These are phyloP conservation scores for Debaryomyces udenii DNA, from an alignment of 1,139 yeast species.

Conservation along the genomic window DNA sequence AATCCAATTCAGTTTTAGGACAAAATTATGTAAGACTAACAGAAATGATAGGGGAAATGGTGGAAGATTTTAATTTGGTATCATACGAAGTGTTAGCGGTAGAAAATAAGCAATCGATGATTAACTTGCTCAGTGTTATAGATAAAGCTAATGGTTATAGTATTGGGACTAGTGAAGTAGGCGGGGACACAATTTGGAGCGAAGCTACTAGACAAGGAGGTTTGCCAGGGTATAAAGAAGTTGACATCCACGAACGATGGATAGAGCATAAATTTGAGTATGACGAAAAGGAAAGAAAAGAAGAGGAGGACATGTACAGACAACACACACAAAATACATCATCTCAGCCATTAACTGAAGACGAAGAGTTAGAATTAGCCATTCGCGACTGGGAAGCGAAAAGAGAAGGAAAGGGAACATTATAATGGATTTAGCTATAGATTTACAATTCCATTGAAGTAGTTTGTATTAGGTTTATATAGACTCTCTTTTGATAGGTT, in stretches of 20 bases:
- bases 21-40: slow-evolving; percentile 70
- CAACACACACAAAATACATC: slow-evolving; percentile 27
- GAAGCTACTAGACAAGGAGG: slow-evolving; percentile 88
- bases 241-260: slow-evolving; percentile 96
- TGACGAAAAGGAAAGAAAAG: slow-evolving; percentile 62
- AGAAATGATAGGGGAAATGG: slow-evolving; percentile 76
- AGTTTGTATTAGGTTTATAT: slow-evolving; percentile 4
- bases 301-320: slow-evolving; percentile 34
- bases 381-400: slow-evolving; percentile 62
- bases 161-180: slow-evolving; percentile 89
- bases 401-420: slow-evolving; percentile 13
- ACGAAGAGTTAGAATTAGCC: slow-evolving; percentile 73
- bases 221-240: slow-evolving; percentile 45
- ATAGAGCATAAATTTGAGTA: slow-evolving; percentile 78
- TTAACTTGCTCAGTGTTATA: slow-evolving; percentile 68
- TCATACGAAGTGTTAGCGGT: slow-evolving; percentile 88
- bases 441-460: no score
- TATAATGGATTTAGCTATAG: no score
- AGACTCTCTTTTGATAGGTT: not conserved
- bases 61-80: slow-evolving; percentile 85
- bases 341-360: slow-evolving; percentile 47
- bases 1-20: slow-evolving; percentile 63
- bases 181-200: slow-evolving; percentile 96
- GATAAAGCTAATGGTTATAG: slow-evolving; percentile 94
- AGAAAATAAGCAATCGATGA: slow-evolving; percentile 92